These are phyloP conservation scores for Leptographium lundbergii DNA, from an alignment of 2,329 filamentous ascomycete genomes.

Conservation along the genomic window DNA sequence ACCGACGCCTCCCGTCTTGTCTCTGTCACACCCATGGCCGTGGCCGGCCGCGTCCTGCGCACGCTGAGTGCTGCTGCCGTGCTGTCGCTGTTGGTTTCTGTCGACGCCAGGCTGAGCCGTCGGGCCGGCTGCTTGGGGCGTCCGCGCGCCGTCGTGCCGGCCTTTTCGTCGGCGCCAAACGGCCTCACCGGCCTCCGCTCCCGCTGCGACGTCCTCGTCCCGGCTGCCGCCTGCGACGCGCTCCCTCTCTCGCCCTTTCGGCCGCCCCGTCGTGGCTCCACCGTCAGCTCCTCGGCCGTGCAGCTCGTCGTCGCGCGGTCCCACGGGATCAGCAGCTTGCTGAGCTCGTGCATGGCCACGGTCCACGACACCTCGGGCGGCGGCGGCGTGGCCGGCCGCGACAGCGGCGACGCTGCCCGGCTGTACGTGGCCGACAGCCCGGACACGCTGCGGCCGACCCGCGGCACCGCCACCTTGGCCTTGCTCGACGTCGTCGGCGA, in stretches of 20 bases:
- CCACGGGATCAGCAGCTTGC: slow-evolving; percentile 66
- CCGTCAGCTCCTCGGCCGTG: slow-evolving; percentile 65
- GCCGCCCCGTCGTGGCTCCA: slow-evolving; percentile 47
- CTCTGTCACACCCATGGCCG: not conserved
- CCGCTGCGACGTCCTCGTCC: slow-evolving; percentile 59
- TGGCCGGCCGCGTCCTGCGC: slow-evolving; percentile 44
- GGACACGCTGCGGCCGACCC: slow-evolving; percentile 51
- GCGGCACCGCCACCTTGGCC: slow-evolving; percentile 61
- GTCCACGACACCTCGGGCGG: slow-evolving; percentile 78
- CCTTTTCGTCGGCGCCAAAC: slow-evolving; percentile 35
- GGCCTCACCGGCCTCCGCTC: slow-evolving; percentile 51
- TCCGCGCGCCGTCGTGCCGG: slow-evolving; percentile 10
- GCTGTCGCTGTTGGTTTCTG: slow-evolving; percentile 12
- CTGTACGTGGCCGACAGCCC: slow-evolving; percentile 30
- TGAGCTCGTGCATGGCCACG: slow-evolving; percentile 69
- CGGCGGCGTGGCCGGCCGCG: slow-evolving; percentile 48
- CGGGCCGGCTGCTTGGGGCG: slow-evolving; percentile 25
- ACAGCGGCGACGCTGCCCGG: slow-evolving; percentile 14
- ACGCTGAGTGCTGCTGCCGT: slow-evolving; percentile 32
- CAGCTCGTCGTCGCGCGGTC: slow-evolving; percentile 65
- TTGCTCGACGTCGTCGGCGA: slow-evolving; percentile 81
- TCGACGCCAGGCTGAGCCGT: slow-evolving; percentile 37
- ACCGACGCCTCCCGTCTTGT: not conserved
- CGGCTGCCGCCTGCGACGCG: slow-evolving; percentile 18
- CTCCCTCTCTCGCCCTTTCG: too few species aligned